Evolutionary conservation across 257 asterid genomes (phyloP), one percentile per base, ranked within the genome.

Genomic region (Solanum chmielewskii): DNA sequence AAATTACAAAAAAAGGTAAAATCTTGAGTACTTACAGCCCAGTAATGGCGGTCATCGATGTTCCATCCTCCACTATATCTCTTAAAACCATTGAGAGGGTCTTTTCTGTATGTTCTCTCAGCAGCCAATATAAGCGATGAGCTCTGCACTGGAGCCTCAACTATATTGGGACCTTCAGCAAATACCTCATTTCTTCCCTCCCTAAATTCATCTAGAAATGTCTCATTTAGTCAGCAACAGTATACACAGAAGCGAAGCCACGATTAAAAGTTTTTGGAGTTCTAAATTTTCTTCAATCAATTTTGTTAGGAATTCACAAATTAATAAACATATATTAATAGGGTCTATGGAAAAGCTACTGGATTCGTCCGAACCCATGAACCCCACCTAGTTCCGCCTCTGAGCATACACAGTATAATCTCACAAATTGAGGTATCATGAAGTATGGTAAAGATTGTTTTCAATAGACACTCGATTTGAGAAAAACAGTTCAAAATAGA

Each of bases 21-120:
- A 73, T 15, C 45, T 76, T 25, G 85, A 68, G 45, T 18, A 91
- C 95, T 91, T 93, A 96, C 99, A 90, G 96, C 96, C 99, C 99
- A 96, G 90, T 96, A 96, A 93, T 95, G 98, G 52, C 86, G 81
- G 76, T 95, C 92, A 35, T 95, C 93, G 66, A 96, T 95, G 85
- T 95, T 96, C 99, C 98, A 96, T 5, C 99, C 99, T 37, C 98
- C 99, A 11, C 83, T 88, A 88, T 96, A 96, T 78, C 42, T 92
- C 47, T 89, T 62, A 69, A 95, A 96, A 76, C 88, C 87, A 92
- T 96, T 80, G 11, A 94, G 89, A 78, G 99, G 99, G 77, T 95
- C 98, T 91, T 90, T 92, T 78, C 98, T 92, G 52, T 89, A n/a
- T 15, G 99, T 94, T 88, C 98, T 92, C n/a, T 87, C 87, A 5